These are phyloP conservation scores for Penicillium salamii DNA, from an alignment of 495 filamentous ascomycete genomes.

Conservation along the genomic window DNA sequence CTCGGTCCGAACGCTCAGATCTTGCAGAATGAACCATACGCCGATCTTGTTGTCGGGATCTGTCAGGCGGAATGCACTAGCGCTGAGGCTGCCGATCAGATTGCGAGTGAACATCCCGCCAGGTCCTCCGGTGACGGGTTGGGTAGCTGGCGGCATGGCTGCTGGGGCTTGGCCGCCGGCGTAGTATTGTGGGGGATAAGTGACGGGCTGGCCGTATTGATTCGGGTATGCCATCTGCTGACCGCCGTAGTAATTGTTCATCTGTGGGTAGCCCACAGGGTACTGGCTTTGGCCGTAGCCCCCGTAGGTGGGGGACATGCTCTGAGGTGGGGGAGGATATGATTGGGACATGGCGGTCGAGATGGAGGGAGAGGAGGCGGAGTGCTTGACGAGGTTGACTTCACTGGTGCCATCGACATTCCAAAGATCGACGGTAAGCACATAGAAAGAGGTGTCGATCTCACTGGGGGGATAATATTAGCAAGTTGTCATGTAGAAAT, in stretches of 20 bases:
- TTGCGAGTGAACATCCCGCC: slow-evolving; percentile 95
- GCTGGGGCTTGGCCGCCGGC: slow-evolving; percentile 33
- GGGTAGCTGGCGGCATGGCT: slow-evolving; percentile 37
- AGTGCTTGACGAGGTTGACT: slow-evolving; percentile 91
- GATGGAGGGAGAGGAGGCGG: slow-evolving; percentile 84
- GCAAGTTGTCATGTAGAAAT: not conserved
- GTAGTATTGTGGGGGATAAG: slow-evolving; percentile 40
- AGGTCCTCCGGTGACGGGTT: slow-evolving; percentile 48
- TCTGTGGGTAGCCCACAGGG: slow-evolving; percentile 38
- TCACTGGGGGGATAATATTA: slow-evolving; percentile 44
- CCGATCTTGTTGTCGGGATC: slow-evolving; percentile 82
- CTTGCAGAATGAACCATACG: slow-evolving; percentile 97
- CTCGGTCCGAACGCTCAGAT: slow-evolving; percentile 91
- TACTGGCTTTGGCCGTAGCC: slow-evolving; percentile 37
- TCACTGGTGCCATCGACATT: slow-evolving; percentile 77
- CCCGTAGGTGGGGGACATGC: slow-evolving; percentile 36
- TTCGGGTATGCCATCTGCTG: slow-evolving; percentile 39
- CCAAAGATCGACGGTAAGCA: slow-evolving; percentile 93
- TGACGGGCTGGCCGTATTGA: slow-evolving; percentile 43
- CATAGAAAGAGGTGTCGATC: slow-evolving; percentile 83
- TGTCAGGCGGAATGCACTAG: slow-evolving; percentile 82
- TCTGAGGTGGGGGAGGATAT: slow-evolving; percentile 61
- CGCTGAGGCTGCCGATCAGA: slow-evolving; percentile 87
- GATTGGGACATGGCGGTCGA: slow-evolving; percentile 76
- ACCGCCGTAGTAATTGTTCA: slow-evolving; percentile 41